Percentiles rank a stretch among this genome's conserved stretches.
Conservation (phyloP, 2,329 filamentous ascomycete genomes). For the Emericellopsis atlantica region DNA sequence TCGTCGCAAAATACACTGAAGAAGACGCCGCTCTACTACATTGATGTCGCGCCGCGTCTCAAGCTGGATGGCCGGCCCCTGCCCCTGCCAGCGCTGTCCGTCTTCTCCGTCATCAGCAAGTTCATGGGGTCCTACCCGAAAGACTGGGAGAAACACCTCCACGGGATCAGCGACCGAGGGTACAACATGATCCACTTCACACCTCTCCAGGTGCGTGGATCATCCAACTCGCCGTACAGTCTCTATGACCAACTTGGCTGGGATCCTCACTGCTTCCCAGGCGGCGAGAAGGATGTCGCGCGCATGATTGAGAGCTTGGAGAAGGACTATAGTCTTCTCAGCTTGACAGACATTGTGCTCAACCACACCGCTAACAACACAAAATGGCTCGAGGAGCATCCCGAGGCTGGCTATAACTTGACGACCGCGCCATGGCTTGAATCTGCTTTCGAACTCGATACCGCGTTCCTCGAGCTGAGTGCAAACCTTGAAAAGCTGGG, state of each 20-base stretch:
- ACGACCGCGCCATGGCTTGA: conserved; percentile 73
- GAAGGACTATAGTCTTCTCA: conserved; percentile 69
- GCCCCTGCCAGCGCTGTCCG: conserved; percentile 74
- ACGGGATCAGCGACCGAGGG: conserved; percentile 76
- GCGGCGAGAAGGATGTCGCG: conserved; percentile 70
- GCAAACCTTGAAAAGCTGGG: conserved; percentile 56
- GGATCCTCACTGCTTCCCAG: conserved; percentile 70
- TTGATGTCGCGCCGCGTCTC: conserved; percentile 80
- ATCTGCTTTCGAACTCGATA: conserved; percentile 49
- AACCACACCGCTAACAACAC: conserved; percentile 97
- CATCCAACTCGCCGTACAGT: conserved; percentile 94
- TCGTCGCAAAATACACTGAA: conserved; percentile 32
- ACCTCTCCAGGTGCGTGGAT: conserved; percentile 75
- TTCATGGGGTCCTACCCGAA: conserved; percentile 90
- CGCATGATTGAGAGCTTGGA: conserved; percentile 72
- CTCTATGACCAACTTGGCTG: conserved; percentile 85
- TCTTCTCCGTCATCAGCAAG: conserved; percentile 93
- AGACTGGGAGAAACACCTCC: conserved; percentile 83
- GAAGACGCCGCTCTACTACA: conserved; percentile 71
- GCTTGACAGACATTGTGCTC: conserved; percentile 90
- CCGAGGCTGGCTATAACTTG: conserved; percentile 90
- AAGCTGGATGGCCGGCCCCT: conserved; percentile 60
- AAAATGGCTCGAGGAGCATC: conserved; percentile 86
- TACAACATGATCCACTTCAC: conserved; percentile 99
- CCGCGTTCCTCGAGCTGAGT: conserved; percentile 61